Evolutionary conservation across 2,329 filamentous ascomycete species (phyloP).

Genomic region (Clarireedia monteithiana): DNA sequence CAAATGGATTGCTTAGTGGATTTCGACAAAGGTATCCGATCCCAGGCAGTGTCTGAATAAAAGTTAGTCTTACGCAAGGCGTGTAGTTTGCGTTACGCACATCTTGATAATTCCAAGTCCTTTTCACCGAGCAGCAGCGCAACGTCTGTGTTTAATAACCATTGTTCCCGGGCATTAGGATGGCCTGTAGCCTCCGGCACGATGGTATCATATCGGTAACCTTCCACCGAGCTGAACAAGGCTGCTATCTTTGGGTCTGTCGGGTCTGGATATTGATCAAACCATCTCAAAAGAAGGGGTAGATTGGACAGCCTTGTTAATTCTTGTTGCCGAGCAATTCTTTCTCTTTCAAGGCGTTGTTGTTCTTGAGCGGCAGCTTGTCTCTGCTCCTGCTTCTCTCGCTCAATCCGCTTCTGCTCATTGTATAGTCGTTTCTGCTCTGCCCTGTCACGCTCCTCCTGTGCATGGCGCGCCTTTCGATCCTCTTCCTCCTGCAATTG

Average conservation of each 20-base stretch:
- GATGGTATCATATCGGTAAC: constrained; percentile 58
- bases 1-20: constrained; percentile 53
- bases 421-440: constrained; percentile 29
- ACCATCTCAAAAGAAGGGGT: constrained; percentile 53
- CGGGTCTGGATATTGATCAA: constrained; percentile 45
- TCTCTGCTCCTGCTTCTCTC: constrained; percentile 33
- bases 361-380: constrained; percentile 31
- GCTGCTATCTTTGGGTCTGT: constrained; percentile 43
- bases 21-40: constrained; percentile 43
- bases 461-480: constrained; percentile 21
- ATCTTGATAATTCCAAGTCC: constrained; percentile 51
- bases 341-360: constrained; percentile 38
- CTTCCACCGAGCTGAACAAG: constrained; percentile 46
- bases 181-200: constrained; percentile 44
- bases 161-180: constrained; percentile 53
- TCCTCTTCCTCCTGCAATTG: constrained; percentile 24
- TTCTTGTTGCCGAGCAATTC: constrained; percentile 47
- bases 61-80: constrained; percentile 8
- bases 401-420: constrained; percentile 28
- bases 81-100: constrained; percentile 33
- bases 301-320: constrained; percentile 46
- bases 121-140: constrained; percentile 58
- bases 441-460: constrained; percentile 27
- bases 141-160: constrained; percentile 57
- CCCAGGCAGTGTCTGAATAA: constrained; percentile 48